Base-by-base conservation (phyloP, 768 basidiomycete genomes). In the Chalciporus piperatus region DNA sequence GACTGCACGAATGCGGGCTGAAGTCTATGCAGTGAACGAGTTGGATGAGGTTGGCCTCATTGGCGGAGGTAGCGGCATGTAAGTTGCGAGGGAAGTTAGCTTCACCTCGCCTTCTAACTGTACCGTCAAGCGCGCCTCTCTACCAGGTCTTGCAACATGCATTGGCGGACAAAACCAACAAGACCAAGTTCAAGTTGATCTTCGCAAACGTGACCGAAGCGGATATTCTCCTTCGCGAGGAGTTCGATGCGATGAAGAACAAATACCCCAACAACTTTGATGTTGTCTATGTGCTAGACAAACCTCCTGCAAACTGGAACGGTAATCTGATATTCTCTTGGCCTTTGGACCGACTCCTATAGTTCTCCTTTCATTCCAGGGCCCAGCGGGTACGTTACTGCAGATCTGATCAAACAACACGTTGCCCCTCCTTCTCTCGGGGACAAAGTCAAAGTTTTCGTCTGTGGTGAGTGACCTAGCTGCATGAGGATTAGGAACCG, bases 1-100 rank as follows among this genome's bases (percentile, higher is more conserved):
- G 19, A 30, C 28, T 20, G 47, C 25, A 48, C 44, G 12, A 22
- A 39, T 20, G 19, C 56, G 33, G 46, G 14, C 38, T 47, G 40
- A 43, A 43, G 27, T 10, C 33, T 54, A n/a, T 42, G n/a, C 57
- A 92, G 89, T 76, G 57, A 91, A 92, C 67, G 82, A 92, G 68
- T 85, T 87, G 47, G 89, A 94, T 19, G 76, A 93, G 59, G 85
- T 97, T 48, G 89, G 86, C 12, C 76, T 95, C 60, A 91, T 98
- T 60, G 92, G 91, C 30, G 97, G 97, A 47, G 97, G 97, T 48
- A 88, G 84, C 58, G 97, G 97, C 67, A 92, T 98, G 86, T 88
- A 61, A 60, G 84, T 72, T 27, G 30, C 37, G 28, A 19, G 27
- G 46, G 40, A 7, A 22, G 16, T 30, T 20, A 11, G 22, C 8